These are phyloP conservation scores for Beauveria sp. DNA, from an alignment of 2,329 filamentous ascomycete genomes.

Conservation along the genomic window DNA sequence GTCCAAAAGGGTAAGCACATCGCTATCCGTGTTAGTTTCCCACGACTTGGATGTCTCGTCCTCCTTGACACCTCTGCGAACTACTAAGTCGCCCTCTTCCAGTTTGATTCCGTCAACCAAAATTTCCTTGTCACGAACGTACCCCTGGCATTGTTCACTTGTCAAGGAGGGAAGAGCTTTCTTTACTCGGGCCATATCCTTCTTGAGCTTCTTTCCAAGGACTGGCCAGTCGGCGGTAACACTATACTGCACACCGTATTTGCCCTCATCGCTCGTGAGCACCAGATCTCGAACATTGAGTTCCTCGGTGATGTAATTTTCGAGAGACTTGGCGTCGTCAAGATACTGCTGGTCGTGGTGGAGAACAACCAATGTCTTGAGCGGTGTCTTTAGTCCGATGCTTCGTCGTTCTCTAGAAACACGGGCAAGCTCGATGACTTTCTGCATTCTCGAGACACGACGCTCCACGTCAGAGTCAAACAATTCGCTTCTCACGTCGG, in stretches of 20 bases:
- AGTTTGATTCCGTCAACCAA: constrained; percentile 80
- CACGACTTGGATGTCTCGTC: constrained; percentile 63
- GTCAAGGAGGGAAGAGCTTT: constrained; percentile 75
- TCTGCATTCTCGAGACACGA: constrained; percentile 84
- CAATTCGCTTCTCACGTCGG: constrained; percentile 78
- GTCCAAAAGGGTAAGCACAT: constrained; percentile 89
- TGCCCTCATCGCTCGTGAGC: constrained; percentile 77
- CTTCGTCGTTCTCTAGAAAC: constrained; percentile 78
- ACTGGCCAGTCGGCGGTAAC: constrained; percentile 89
- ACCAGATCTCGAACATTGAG: constrained; percentile 83
- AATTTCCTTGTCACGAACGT: constrained; percentile 66
- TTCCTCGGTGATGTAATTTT: constrained; percentile 86
- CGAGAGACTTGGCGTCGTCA: constrained; percentile 75
- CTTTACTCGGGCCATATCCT: constrained; percentile 85
- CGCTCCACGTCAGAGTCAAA: constrained; percentile 84
- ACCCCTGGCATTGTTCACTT: constrained; percentile 74
- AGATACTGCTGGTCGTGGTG: constrained; percentile 77
- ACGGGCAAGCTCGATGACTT: constrained; percentile 84
- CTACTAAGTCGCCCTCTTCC: constrained; percentile 67
- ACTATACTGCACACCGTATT: constrained; percentile 88
- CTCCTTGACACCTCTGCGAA: constrained; percentile 72
- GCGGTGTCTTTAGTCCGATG: constrained; percentile 81
- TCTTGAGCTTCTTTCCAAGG: constrained; percentile 94
- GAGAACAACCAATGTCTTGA: constrained; percentile 85
- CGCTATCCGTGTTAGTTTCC: constrained; percentile 81